These are phyloP conservation scores for Penicillium robsamsonii DNA, from an alignment of 495 filamentous ascomycete genomes.

Conservation along the genomic window DNA sequence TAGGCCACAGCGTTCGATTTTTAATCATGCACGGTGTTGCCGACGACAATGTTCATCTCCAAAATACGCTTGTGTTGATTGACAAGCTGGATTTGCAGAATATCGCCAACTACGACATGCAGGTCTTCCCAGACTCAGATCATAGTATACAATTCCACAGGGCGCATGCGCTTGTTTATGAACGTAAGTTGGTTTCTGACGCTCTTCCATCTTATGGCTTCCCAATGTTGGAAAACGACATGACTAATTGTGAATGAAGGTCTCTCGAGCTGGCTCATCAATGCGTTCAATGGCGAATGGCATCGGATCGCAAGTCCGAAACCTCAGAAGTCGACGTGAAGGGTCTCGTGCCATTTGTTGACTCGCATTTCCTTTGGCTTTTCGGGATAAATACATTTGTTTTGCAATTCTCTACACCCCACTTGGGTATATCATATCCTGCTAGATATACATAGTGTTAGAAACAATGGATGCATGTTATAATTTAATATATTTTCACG, in stretches of 20 bases:
- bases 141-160: conserved; percentile 96
- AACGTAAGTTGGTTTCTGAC: conserved; percentile 61
- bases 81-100: conserved; percentile 81
- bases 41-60: conserved; percentile 96
- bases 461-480: conserved; percentile 1
- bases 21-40: conserved; percentile 91
- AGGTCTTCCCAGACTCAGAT: conserved; percentile 94
- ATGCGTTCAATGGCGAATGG: conserved; percentile 98
- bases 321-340: conserved; percentile 45
- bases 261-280: conserved; percentile 87
- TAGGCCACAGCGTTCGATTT: conserved; percentile 76
- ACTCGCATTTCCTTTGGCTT: conserved; percentile 2
- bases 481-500: background rate
- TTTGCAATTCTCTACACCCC: background rate
- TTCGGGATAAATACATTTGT: conserved; percentile 8
- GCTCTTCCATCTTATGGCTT: conserved; percentile 6
- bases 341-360: conserved; percentile 24
- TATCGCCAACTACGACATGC: conserved; percentile 94
- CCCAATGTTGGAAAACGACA: conserved; percentile 1
- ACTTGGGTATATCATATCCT: background rate
- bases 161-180: conserved; percentile 88
- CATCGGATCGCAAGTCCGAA: conserved; percentile 66
- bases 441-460: background rate
- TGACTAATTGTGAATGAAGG: conserved; percentile 51
- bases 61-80: conserved; percentile 82